Conservation (phyloP, 768 basidiomycete genomes). For the Brasilioporus rufonigricans region DNA sequence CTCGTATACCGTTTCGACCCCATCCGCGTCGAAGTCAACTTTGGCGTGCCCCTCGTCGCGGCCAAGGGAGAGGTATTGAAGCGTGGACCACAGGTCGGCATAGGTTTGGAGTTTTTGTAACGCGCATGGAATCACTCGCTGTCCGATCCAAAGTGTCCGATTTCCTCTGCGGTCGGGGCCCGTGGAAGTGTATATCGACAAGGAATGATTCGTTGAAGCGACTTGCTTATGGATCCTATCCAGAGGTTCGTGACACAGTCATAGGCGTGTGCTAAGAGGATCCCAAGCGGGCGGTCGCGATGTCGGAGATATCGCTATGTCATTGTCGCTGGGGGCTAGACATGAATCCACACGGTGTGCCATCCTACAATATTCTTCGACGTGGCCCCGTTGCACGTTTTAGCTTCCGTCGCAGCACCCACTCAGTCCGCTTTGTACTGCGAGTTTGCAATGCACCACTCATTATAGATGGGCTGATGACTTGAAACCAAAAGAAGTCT, state of each 20-base stretch:
- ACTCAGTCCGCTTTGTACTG: too few relatives aligned
- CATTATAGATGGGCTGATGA: too few relatives aligned
- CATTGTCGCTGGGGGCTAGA: too few relatives aligned
- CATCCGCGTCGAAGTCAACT: conserved; percentile 82
- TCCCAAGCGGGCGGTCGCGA: too few relatives aligned
- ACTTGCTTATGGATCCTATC: not conserved
- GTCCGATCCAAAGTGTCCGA: not conserved
- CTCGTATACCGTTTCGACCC: conserved; percentile 82
- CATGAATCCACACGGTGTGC: too few relatives aligned
- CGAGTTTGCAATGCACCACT: too few relatives aligned
- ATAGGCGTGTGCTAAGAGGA: not conserved
- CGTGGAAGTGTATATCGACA: not conserved
- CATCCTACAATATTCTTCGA: too few relatives aligned
- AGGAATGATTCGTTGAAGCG: not conserved
- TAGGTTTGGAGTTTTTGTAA: conserved; percentile 77
- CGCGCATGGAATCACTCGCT: not conserved
- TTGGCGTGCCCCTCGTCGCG: conserved; percentile 78
- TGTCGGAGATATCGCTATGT: too few relatives aligned
- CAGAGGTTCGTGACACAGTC: not conserved
- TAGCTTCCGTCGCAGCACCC: too few relatives aligned
- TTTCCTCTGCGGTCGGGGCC: not conserved
- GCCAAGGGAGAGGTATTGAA: conserved; percentile 62
- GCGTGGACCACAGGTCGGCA: conserved; percentile 76
- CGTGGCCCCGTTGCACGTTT: too few relatives aligned
- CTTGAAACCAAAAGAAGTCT: too few relatives aligned